A percentile compares a stretch with the other conserved stretches of the same genome.
Evolutionary conservation across 345 rosid genomes (phyloP).

Genomic region (Lepidium didymum): DNA sequence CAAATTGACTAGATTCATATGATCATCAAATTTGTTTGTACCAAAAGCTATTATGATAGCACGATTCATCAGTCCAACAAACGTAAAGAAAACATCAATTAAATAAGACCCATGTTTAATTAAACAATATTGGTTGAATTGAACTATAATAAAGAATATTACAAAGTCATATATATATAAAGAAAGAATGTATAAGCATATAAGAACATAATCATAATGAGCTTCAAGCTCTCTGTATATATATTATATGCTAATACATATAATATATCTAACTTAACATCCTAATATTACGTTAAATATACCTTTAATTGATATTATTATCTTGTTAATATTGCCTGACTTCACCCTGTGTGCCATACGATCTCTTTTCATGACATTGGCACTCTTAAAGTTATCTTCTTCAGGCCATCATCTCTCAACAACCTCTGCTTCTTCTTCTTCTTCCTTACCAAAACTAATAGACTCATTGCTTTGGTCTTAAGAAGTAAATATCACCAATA

Average conservation of each 20-base stretch:
- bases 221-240: not conserved
- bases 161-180: not conserved
- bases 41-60: not conserved
- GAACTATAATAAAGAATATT: not conserved
- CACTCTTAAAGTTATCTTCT: slow-evolving; percentile 16
- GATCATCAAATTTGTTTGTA: not conserved
- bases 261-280: not conserved
- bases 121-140: not conserved
- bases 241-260: slow-evolving; percentile 9
- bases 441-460: slow-evolving; percentile 9
- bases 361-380: slow-evolving; percentile 16
- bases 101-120: not conserved
- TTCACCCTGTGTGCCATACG: slow-evolving; percentile 35
- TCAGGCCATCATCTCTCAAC: slow-evolving; percentile 27
- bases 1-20: not conserved
- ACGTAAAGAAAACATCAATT: not conserved
- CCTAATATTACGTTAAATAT: slow-evolving; percentile 6
- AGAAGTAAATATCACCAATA: slow-evolving; percentile 19
- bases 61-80: not conserved
- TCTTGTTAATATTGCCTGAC: slow-evolving; percentile 22
- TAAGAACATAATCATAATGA: slow-evolving; percentile 12
- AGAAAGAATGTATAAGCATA: slow-evolving; percentile 11
- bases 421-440: slow-evolving; percentile 16
- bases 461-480: slow-evolving; percentile 7
- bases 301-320: not conserved